Evolutionary conservation across 345 rosid species (phyloP), one percentile per base, ranked within the genome.

Genomic region (Arabidopsis suecica): DNA sequence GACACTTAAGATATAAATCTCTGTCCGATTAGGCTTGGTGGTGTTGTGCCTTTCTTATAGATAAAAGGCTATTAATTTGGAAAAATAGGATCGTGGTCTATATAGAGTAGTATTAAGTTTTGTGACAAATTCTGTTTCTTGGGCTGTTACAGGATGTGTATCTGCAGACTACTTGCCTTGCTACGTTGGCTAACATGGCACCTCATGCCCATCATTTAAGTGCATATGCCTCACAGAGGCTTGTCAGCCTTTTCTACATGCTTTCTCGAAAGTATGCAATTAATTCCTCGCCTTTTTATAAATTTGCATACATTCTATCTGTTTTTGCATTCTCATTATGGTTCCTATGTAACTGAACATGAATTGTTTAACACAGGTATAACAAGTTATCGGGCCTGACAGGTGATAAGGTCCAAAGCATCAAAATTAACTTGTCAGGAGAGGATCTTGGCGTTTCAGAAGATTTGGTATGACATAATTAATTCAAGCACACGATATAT

Each of bases 171-270:
- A 95, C 94, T 69, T 92, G 99, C 82, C 84, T 95, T 28, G 99
- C 99, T 57, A 90, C 96, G 64, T 82, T 95, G 84, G 99, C 98
- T 72, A 95, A 95, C 87, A 95, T 92, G 96, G 99, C 98, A 45
- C 99, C 99, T 75, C 99, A 95, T 82, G 85, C 87, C 75, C 91
- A 92, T 80, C 97, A 86, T 34, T 82, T 95, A 85, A 95, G 97
- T 85, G 93, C 96, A 73, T 92, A 92, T 84, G 98, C 99, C 76
- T 95, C 97, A 9, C 97, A 95, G 83, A 88, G 97, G 79, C 86
- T 95, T 58, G 92, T 95, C 86, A 95, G 98, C 82, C 97, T 95
- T 72, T 95, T 95, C 84, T 82, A 86, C 77, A 95, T 95, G 99
- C 93, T 95, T 70, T 92, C 99, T 40, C 88, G 90, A 77, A 95